Evolutionary conservation across 1,284 basidiomycete species (phyloP).

Genomic region (Exsudoporus floridanus): DNA sequence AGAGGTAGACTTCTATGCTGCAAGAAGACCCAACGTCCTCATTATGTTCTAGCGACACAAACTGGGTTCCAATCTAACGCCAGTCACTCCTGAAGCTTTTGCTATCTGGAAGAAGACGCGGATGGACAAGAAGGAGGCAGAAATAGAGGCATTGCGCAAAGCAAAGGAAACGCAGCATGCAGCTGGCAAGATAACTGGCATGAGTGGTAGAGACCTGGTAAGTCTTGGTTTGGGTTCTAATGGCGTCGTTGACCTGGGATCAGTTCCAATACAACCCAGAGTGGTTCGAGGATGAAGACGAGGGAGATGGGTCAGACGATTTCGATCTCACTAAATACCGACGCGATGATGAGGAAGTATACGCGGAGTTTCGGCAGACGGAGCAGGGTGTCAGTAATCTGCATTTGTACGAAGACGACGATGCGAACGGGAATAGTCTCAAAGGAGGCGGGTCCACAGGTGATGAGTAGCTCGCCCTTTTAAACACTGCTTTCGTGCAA

Average conservation of each 20-base stretch:
- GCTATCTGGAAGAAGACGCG: slow-evolving; percentile 93
- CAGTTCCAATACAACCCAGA: slow-evolving; percentile 96
- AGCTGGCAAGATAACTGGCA: slow-evolving; percentile 89
- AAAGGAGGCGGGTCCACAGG: not conserved
- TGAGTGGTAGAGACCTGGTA: slow-evolving; percentile 95
- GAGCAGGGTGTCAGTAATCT: slow-evolving; percentile 17
- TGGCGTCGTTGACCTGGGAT: slow-evolving; percentile 11
- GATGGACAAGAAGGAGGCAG: slow-evolving; percentile 90
- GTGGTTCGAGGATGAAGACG: slow-evolving; percentile 88
- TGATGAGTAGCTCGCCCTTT: not conserved
- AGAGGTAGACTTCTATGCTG: slow-evolving; percentile 58
- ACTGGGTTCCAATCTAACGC: slow-evolving; percentile 88
- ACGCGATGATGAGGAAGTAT: slow-evolving; percentile 32
- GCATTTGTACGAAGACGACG: slow-evolving; percentile 27
- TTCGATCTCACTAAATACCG: slow-evolving; percentile 30
- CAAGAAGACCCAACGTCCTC: not conserved
- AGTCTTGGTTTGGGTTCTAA: slow-evolving; percentile 28
- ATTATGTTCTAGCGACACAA: slow-evolving; percentile 77
- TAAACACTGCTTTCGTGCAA: not conserved
- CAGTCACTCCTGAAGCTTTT: slow-evolving; percentile 93
- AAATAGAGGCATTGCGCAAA: slow-evolving; percentile 77
- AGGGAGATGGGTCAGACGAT: slow-evolving; percentile 60
- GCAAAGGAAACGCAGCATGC: slow-evolving; percentile 83
- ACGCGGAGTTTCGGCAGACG: slow-evolving; percentile 26
- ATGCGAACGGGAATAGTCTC: slow-evolving; percentile 9